These are phyloP conservation scores for Blastocystis sp. DNA, from an alignment of 352 stramenopile genomes.

Conservation along the genomic window DNA sequence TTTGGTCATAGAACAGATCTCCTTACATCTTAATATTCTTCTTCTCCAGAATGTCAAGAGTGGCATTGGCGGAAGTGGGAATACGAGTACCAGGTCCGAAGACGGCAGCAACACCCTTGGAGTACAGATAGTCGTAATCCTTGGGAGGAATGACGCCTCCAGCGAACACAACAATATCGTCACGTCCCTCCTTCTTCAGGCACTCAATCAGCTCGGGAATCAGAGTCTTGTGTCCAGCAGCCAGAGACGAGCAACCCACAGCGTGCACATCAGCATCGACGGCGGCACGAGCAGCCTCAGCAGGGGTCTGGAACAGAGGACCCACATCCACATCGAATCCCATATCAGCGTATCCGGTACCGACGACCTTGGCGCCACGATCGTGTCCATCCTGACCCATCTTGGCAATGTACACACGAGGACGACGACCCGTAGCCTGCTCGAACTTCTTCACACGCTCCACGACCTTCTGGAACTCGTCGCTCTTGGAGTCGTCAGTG, in stretches of 20 bases:
- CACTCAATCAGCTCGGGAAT: constrained; percentile 79
- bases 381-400: constrained; percentile 91
- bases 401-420: constrained; percentile 85
- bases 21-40: constrained; percentile 55
- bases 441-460: constrained; percentile 80
- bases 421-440: constrained; percentile 76
- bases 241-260: constrained; percentile 75
- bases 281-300: constrained; percentile 74
- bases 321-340: constrained; percentile 93
- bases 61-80: constrained; percentile 66
- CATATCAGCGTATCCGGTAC: constrained; percentile 84
- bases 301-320: constrained; percentile 80
- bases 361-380: constrained; percentile 87
- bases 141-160: constrained; percentile 86
- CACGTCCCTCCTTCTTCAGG: constrained; percentile 76
- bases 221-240: constrained; percentile 84
- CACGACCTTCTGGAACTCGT: constrained; percentile 77
- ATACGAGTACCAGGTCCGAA: constrained; percentile 87
- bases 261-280: constrained; percentile 88
- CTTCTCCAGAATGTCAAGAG: constrained; percentile 55
- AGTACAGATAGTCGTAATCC: constrained; percentile 87
- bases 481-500: constrained; percentile 61
- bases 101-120: constrained; percentile 76
- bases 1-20: background rate
- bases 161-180: constrained; percentile 82